Base-by-base conservation (phyloP, 345 rosid genomes). In the Adansonia digitata region DNA sequence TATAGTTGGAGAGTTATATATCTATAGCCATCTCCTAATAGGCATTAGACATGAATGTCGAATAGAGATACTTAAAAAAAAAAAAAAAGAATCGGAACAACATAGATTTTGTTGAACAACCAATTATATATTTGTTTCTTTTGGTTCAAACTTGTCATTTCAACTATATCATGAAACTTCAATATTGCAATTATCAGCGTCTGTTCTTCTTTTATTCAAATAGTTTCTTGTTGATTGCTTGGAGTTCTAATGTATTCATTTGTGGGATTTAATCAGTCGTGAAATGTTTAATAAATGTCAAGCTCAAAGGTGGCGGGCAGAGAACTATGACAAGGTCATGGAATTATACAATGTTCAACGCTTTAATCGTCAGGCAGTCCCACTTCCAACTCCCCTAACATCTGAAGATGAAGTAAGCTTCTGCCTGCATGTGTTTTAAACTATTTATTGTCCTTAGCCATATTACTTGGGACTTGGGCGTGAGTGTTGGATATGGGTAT, bases 251-350 rank as follows among this genome's bases (percentile, higher is more conserved):
- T 64, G 0, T 7, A 20, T 71, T 27, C 64, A 59, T 53, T 61
- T 17, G 1, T 60, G 35, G 22, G 26, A 42, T 84, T 82, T 79
- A 69, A 77, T 74, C 84, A 94, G 98, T 74, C 97, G 95, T 24
- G 98, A 91, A 77, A 86, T 92, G 91, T 95, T 95, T 73, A 85
- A 93, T 84, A 95, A 93, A 82, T 87, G 89, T 87, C 95, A 94
- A 89, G 97, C 97, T 79, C 97, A 94, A 82, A 88, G 85, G 61
- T 92, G 97, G 98, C 92, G 98, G 98, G 85, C 85, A 4, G 95
- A 94, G 81, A 94, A 91, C 79, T 90, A 84, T 12, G 97, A 94
- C 45, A 94, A 89, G 82, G 91, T 92, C 75, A 84, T 91, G 97
- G 98, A 94, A 68, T 83, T 94, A 43, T 94, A 94, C 83, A 94